Base-by-base conservation (phyloP, 129 eudicot species). In the Saposhnikovia divaricata region DNA sequence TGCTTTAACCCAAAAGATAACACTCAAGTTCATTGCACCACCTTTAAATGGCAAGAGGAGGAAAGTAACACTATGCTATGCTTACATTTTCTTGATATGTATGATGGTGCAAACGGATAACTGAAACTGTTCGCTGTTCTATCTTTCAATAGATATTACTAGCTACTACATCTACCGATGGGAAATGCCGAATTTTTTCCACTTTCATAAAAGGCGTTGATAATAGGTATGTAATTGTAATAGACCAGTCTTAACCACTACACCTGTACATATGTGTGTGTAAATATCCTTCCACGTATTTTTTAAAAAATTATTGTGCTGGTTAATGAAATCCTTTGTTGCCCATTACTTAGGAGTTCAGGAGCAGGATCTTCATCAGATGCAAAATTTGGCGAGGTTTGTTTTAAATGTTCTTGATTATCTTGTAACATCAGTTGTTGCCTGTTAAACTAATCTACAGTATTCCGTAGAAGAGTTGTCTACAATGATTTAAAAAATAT, bases 161-260 rank as follows among this genome's bases (percentile, higher is more conserved):
- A 78, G 98, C 98, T 83, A 92, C 98, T 66, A 94, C 98, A 72
- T 94, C 98, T 46, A 92, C 98, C 19, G 98, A 94, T 89, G 98
- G 97, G 69, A 94, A 90, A 88, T 94, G 98, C 81, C 80, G 98
- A 77, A 92, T 94, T 45, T 94, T 94, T 80, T 91, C 96, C 72
- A 94, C 97, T 74, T 94, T 94, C 82, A 94, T 92, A 51, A 92
- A 94, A 89, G 98, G 98, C 46, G 97, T 94, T 79, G 98, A 92
- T 85, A 79, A 87, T 72, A 93, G 89, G 98, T 94, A 86, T n/a
- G 89, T 85, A 77, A 55, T 70, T 51, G 59, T 80, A 53, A 19
- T 44, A 12, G 6, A 73, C 9, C 16, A 45, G 21, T 27, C n/a
- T 75, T 51, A 25, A 75, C n/a, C 51, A 28, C 77, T 45, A 27